Conservation (phyloP, 2,329 filamentous ascomycete genomes). For the Botrytis hyacinthi region DNA sequence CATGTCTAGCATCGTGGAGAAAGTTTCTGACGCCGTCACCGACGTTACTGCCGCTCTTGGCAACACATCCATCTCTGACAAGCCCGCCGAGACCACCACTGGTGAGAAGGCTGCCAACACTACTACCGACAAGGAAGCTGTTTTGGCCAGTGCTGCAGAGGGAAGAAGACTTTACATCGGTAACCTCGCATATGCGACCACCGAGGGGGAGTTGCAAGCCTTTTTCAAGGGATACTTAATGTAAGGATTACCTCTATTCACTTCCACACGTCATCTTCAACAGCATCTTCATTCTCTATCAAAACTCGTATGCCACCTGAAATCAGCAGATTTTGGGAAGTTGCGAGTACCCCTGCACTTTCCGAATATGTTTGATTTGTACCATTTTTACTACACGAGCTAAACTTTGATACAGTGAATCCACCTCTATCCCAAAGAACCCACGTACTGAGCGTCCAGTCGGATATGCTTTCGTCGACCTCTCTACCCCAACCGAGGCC, state of each 20-base stretch:
- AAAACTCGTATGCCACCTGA: conserved; percentile 19
- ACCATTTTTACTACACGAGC: neutral
- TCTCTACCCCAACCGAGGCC: conserved; percentile 90
- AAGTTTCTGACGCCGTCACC: conserved; percentile 67
- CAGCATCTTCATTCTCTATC: conserved; percentile 1
- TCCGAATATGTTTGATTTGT: neutral
- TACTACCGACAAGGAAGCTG: conserved; percentile 75
- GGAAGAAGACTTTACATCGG: conserved; percentile 99
- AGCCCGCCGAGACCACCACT: conserved; percentile 47
- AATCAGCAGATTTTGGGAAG: neutral
- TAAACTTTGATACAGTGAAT: conserved; percentile 64
- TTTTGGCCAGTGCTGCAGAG: conserved; percentile 95
- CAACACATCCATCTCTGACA: conserved; percentile 61
- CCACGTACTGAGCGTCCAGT: conserved; percentile 97
- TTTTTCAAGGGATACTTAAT: conserved; percentile 99
- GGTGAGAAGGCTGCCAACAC: conserved; percentile 26
- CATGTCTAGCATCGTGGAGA: conserved; percentile 84
- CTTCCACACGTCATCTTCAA: neutral
- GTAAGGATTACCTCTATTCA: conserved; percentile 58
- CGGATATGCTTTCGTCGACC: conserved; percentile 98
- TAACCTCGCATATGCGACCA: conserved; percentile 99
- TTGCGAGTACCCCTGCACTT: neutral
- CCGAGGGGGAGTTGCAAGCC: conserved; percentile 99
- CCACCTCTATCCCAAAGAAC: conserved; percentile 98
- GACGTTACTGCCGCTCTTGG: conserved; percentile 70